Evolutionary conservation across 1,284 basidiomycete genomes (phyloP).

Genomic region (Sanghuangporus sanghuang): DNA sequence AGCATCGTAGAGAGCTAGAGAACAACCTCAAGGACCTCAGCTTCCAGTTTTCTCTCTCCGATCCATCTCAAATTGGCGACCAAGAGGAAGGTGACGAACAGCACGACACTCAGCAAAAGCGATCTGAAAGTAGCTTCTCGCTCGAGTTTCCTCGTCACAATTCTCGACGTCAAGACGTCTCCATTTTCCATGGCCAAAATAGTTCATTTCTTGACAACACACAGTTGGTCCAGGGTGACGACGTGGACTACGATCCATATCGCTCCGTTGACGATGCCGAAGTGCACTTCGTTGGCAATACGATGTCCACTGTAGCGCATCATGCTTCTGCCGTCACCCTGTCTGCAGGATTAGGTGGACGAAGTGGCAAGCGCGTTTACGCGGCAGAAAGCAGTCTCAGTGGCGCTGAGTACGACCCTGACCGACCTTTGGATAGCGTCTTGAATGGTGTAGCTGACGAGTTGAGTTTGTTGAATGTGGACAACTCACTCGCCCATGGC

Average conservation of each 20-base stretch:
- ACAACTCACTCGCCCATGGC: conserved; percentile 26
- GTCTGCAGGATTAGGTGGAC: conserved; percentile 68
- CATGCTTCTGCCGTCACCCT: conserved; percentile 83
- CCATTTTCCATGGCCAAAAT: conserved; percentile 56
- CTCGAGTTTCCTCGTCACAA: conserved; percentile 68
- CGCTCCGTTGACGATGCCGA: conserved; percentile 52
- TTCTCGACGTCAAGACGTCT: conserved; percentile 46
- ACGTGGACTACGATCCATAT: conserved; percentile 60
- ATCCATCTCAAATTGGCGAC: conserved; percentile 35
- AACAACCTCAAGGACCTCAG: conserved; percentile 68
- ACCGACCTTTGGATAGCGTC: conserved; percentile 72
- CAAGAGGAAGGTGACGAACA: conserved; percentile 29
- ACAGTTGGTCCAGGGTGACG: conserved; percentile 46
- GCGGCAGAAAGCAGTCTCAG: conserved; percentile 47
- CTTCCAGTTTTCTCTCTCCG: conserved; percentile 51
- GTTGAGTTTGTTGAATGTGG: conserved; percentile 38
- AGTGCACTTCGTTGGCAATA: conserved; percentile 56
- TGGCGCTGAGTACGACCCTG: conserved; percentile 83
- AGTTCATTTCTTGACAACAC: conserved; percentile 51
- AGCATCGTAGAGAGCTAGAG: conserved; percentile 67
- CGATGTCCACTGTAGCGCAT: conserved; percentile 78
- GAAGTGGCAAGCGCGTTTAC: conserved; percentile 27
- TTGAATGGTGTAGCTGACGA: conserved; percentile 51
- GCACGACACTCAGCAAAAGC: not conserved
- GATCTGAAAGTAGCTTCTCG: conserved; percentile 27